Evolutionary conservation across 495 filamentous ascomycete genomes (phyloP), one percentile per base, ranked within the genome.

Genomic region (Penicillium mononematosum): DNA sequence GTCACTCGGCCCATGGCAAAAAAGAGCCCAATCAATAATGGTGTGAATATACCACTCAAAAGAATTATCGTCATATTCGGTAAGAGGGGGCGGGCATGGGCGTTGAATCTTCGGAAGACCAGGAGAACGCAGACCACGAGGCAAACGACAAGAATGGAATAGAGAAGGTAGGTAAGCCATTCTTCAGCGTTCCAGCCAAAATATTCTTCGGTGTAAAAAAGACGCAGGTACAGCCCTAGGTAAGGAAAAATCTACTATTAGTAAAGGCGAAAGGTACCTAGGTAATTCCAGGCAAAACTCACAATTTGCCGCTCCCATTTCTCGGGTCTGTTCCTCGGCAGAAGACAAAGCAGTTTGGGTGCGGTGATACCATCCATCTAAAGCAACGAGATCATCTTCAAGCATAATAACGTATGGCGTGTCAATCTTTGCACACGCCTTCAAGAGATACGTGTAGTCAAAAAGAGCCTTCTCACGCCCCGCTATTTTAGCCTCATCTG

Each of bases 141-240:
- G 50, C 22, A 22, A 19, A 67, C 51, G 14, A 68, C 50, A 22
- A 68, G 25, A 4, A 71, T 24, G 22, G 68, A 70, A 27, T 55
- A 67, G 7, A 61, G 50, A 10, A 76, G 59, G 46, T 81, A 81
- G 22, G 53, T 64, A 1, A 51, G 65, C 76, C 75, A 80, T 36
- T 78, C 71, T 56, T 83, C 79, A 12, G 67, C 71, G 55, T 81
- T 81, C 79, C 79, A 83, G 39, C 81, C 79, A 7, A 81, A 68
- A 25, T 77, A 71, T 19, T 73, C 65, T 59, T 83, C 79, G 7
- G 76, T 79, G 56, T 83, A 82, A 66, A 86, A 86, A 4, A 85
- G 71, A 2, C 83, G 78, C 2, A 86, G 71, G 57, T 83, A 85
- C 0, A 84, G 65, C 70, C 71, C 59, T 68, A 27, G 7, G 19